phyloP scores from a whole-genome alignment of 164 flowering plant genomes.

The Vitis rupestris region DNA sequence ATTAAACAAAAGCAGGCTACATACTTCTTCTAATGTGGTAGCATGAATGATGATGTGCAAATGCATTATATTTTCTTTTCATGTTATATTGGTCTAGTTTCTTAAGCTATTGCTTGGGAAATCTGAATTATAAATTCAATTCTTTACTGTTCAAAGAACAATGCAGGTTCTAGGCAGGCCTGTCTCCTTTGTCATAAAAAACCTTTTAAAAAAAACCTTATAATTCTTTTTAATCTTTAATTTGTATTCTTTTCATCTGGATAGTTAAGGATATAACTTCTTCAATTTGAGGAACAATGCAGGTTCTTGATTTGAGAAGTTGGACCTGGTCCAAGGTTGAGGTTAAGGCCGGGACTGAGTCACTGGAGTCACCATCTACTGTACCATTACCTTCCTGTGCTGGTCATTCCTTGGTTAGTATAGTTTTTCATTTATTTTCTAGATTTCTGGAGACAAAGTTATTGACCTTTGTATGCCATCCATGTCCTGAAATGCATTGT shows the following conservation, averaged over 20 bases:
- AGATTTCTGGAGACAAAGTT: not conserved
- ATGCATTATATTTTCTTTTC: too few species aligned
- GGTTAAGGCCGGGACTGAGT: constrained; percentile 42
- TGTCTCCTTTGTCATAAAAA: too few species aligned
- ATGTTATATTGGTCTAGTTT: too few species aligned
- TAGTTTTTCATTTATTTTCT: not conserved
- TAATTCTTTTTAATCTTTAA: not conserved
- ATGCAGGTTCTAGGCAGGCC: too few species aligned
- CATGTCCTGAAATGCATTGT: not conserved
- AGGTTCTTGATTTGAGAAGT: constrained; percentile 88
- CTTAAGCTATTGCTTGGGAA: too few species aligned
- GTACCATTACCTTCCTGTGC: constrained; percentile 68
- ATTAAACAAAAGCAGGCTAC: too few species aligned
- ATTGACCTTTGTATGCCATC: not conserved
- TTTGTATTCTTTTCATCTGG: not conserved
- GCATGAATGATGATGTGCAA: too few species aligned
- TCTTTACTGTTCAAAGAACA: too few species aligned
- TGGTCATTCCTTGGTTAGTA: constrained; percentile 93
- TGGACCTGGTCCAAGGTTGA: constrained; percentile 95
- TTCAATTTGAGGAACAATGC: constrained; percentile 23
- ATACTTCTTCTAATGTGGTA: too few species aligned
- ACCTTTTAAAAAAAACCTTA: too few species aligned
- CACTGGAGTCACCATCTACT: constrained; percentile 48
- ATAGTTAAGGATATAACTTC: not conserved
- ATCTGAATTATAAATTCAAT: too few species aligned